These are phyloP conservation scores for Citrus australasica DNA, from an alignment of 345 rosid genomes.

Conservation along the genomic window DNA sequence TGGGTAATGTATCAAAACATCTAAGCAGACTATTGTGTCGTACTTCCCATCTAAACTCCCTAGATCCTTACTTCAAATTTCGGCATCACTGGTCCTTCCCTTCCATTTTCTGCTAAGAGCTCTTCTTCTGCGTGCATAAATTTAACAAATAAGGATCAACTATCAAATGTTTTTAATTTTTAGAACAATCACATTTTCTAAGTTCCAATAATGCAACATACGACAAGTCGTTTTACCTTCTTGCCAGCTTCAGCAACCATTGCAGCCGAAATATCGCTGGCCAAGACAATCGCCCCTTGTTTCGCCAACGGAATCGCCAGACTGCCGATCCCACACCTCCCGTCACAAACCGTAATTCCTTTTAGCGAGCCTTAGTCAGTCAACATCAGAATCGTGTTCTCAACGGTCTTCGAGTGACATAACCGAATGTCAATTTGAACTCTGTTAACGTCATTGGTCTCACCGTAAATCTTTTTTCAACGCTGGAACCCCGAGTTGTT, in stretches of 20 bases:
- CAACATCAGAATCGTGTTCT: conserved; percentile 67
- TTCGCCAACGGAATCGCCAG: conserved; percentile 80
- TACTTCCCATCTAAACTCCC: conserved; percentile 81
- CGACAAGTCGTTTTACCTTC: conserved; percentile 41
- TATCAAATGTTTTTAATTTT: too few species aligned
- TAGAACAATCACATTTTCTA: too few species aligned
- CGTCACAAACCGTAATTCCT: conserved; percentile 88
- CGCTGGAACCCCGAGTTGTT: conserved; percentile 86
- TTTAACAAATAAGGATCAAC: background rate
- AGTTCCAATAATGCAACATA: background rate
- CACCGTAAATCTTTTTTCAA: conserved; percentile 92
- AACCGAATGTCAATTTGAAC: conserved; percentile 79
- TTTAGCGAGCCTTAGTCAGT: conserved; percentile 65
- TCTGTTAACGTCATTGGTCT: conserved; percentile 77
- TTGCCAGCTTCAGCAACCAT: conserved; percentile 92
- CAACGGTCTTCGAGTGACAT: conserved; percentile 85
- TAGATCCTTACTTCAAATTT: conserved; percentile 80
- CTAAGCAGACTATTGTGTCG: conserved; percentile 79
- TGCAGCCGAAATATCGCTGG: conserved; percentile 89
- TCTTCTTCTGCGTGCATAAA: conserved; percentile 65
- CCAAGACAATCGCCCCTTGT: conserved; percentile 81
- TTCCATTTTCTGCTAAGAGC: conserved; percentile 26
- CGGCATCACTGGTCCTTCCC: conserved; percentile 37
- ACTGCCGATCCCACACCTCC: conserved; percentile 84
- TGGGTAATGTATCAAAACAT: conserved; percentile 91